phyloP scores from a whole-genome alignment of 352 stramenopile genomes.

The Phytophthora fragariaefolia region DNA sequence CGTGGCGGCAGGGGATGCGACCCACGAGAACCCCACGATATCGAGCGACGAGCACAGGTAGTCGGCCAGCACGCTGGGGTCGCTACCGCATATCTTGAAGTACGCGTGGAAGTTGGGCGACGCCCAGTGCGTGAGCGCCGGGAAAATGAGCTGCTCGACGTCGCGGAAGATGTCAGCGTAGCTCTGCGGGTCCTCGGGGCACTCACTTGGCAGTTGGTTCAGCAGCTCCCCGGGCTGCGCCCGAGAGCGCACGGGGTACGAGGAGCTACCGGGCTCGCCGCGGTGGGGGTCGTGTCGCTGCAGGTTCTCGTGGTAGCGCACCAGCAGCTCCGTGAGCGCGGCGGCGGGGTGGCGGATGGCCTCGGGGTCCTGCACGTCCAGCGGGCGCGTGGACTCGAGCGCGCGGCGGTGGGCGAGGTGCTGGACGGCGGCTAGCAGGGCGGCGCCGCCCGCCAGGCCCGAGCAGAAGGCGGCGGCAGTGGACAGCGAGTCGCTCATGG shows the following conservation, averaged over 20 bases:
- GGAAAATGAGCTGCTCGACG: conserved; percentile 64
- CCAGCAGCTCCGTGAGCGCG: conserved; percentile 60
- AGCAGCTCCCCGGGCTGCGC: conserved; percentile 57
- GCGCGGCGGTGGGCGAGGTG: conserved; percentile 36
- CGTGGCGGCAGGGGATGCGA: conserved; percentile 60
- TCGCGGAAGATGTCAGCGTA: conserved; percentile 72
- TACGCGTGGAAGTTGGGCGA: conserved; percentile 74
- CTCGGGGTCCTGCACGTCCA: conserved; percentile 49
- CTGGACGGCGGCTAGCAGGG: conserved; percentile 49
- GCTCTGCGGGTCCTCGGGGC: conserved; percentile 58
- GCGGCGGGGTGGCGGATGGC: conserved; percentile 52
- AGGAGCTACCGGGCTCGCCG: conserved; percentile 36
- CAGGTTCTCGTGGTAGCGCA: conserved; percentile 67
- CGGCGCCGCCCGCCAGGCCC: conserved; percentile 46
- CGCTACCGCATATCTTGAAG: conserved; percentile 59
- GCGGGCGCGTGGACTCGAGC: conserved; percentile 44
- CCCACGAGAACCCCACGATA: conserved; percentile 73
- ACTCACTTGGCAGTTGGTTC: conserved; percentile 43
- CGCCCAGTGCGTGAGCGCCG: conserved; percentile 73
- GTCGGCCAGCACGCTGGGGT: conserved; percentile 63
- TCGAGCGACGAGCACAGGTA: conserved; percentile 61
- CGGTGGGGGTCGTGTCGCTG: conserved; percentile 40
- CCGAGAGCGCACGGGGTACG: conserved; percentile 49
- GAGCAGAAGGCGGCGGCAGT: conserved; percentile 49
- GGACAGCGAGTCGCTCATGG: conserved; percentile 22